Base-by-base conservation (phyloP, 768 basidiomycete genomes). In the Lentinula sp. region DNA sequence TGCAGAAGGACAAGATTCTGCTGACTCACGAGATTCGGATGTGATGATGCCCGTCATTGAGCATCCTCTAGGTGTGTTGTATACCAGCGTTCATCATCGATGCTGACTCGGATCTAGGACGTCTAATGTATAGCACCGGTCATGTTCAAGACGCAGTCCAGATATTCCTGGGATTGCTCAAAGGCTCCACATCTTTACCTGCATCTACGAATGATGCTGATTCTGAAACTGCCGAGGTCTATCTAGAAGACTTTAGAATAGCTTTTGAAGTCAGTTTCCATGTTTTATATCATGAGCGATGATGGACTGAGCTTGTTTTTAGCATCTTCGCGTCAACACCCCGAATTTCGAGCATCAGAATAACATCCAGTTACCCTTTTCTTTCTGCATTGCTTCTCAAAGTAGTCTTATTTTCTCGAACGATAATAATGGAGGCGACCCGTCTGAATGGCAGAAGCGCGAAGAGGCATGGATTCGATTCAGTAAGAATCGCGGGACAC, bases 121-220 rank as follows among this genome's bases (percentile, higher is more conserved):
- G 95, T 43, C 74, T 98, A 63, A 75, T 94, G 42, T 98, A 97
- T 70, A 93, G 92, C 1, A 88, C 90, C n/a, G 95, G 95, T 10
- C 86, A 95, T 67, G 81, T 89, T 31, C 78, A 80, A 50, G 84
- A 81, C 6, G 94, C 96, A 7, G 86, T 95, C 31, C 76, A 79
- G 46, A 81, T 89, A 61, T 98, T 98, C 70, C 70, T 96, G 18
- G 79, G 83, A 1, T 76, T 96, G 15, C 76, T 98, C 21, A 78
- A 79, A 59, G 81, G 82, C 57, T 76, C 81, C 2, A 63, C 69
- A 21, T 40, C 34, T 62, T 10, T 64, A 64, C 18, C 64, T 64
- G 32, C 34, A 37, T 31, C 42, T 43, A 31, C 63, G 50, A 57
- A 62, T 57, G 64, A 40, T 4, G 68, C 67, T 21, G 65, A 43